Conservation (phyloP, 257 asterid genomes). For the Solanum chiquidenum region DNA sequence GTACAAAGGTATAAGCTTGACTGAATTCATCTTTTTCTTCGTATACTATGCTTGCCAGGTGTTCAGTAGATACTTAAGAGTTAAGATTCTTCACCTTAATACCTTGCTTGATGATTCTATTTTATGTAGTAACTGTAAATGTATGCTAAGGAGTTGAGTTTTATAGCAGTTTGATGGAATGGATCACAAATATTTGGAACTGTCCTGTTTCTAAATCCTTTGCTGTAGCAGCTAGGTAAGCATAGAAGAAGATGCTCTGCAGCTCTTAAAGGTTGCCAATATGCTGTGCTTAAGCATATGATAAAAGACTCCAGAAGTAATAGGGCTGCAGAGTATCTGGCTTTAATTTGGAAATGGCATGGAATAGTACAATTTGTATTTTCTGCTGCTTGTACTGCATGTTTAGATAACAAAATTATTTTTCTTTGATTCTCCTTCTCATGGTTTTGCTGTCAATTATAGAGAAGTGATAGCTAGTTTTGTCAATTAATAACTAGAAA, state of each 20-base stretch:
- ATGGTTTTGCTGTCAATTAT: neutral
- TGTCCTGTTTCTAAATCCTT: neutral
- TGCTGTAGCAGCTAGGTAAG: neutral
- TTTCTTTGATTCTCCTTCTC: neutral
- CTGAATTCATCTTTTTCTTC: neutral
- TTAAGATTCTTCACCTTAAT: neutral
- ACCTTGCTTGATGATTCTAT: neutral
- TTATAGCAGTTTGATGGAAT: neutral
- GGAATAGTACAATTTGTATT: neutral
- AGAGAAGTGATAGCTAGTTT: neutral
- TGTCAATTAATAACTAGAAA: neutral
- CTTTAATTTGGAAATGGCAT: neutral
- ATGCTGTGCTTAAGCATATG: neutral
- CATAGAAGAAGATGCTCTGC: neutral
- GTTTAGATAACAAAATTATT: neutral
- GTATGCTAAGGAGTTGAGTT: neutral
- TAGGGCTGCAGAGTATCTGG: neutral
- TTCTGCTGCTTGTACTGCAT: neutral
- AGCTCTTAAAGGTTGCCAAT: neutral
- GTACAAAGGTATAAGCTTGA: neutral
- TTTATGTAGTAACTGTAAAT: neutral
- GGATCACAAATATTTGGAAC: neutral
- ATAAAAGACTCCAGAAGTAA: neutral
- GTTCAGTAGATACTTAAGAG: neutral
- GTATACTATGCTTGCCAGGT: neutral